Conservation (phyloP, 2,329 filamentous ascomycete genomes). For the Scedosporium boydii region DNA sequence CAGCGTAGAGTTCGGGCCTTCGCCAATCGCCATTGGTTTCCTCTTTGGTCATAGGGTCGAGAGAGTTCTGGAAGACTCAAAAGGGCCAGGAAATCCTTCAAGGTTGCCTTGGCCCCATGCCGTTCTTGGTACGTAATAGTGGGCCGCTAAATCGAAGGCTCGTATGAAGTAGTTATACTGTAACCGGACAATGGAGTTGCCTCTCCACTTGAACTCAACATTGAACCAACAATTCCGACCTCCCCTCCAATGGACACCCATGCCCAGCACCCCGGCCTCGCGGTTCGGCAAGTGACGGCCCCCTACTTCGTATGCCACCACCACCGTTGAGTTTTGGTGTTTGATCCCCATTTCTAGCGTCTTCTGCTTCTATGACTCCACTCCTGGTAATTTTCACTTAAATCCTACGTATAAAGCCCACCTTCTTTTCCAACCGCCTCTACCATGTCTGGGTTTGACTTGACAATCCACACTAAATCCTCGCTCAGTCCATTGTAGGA, state of each 20-base stretch:
- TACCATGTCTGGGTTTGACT: neutral
- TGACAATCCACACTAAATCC: neutral
- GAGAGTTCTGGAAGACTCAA: neutral
- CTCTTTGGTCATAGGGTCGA: neutral
- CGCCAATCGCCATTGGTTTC: neutral
- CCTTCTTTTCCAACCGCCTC: neutral
- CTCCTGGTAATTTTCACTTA: neutral
- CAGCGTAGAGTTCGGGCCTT: too few relatives aligned
- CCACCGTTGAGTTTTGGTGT: neutral
- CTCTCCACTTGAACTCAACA: neutral
- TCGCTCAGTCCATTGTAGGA: neutral
- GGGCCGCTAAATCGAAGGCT: neutral
- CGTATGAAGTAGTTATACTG: neutral
- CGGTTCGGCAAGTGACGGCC: neutral
- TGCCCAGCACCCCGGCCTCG: neutral
- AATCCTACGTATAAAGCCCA: neutral
- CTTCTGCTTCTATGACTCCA: neutral
- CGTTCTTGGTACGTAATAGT: conserved; percentile 7
- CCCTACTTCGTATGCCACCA: too few relatives aligned
- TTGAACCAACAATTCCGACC: neutral
- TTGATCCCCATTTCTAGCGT: neutral
- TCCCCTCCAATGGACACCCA: neutral
- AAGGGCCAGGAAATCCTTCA: neutral
- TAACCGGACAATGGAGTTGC: neutral
- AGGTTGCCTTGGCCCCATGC: neutral